Evolutionary conservation across 2,329 filamentous ascomycete species (phyloP), one percentile per base, ranked within the genome.

Genomic region (Juglanconis oblonga): DNA sequence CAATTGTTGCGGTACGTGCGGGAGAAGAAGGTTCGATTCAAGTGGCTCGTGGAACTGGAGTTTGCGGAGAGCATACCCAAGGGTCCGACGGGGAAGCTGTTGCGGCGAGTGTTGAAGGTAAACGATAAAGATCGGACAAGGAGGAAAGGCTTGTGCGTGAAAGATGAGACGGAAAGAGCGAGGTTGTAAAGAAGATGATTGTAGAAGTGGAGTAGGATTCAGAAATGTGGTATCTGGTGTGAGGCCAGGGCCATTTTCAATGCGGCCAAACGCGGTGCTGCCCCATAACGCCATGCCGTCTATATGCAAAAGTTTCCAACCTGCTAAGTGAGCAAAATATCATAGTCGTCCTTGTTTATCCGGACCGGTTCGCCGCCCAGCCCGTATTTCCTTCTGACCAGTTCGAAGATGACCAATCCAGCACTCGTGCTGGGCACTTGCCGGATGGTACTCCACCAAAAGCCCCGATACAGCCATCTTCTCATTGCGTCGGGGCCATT

Each of bases 391-490:
- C 89, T 79, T 59, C 90, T 78, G 42, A 92, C 85, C 49, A 93
- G 70, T 74, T 93, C 90, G 70, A 93, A 93, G 24, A 91, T 90
- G 65, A 93, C 90, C 61, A 93, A 71, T 0, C 89, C 90, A 0
- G 89, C 89, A 62, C 87, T 89, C 2, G 90, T 92, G 69, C 88
- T 90, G 0, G 90, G 90, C 2, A 91, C 87, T 73, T 92, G 89
- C 5, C 87, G 79, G 55, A 92, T 81, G 0, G 89, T 89, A 57
- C 82, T 87, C 82, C 84, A 84, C 80, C 88, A 86, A 70, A 92
- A 92, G 11, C 86, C 88, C 5, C 84, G 79, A 69, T 89, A 93
- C 5, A 92, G 72, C 82, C 88, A 92, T 13, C 75, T 78, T 29
- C 79, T 70, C 71, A 88, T 11, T 0, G 62, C 62, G 8, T 58